Percentiles rank a stretch among this genome's conserved stretches.
Conservation (phyloP, 805 yeast genomes). For the Wickerhamomyces xylosicus region DNA sequence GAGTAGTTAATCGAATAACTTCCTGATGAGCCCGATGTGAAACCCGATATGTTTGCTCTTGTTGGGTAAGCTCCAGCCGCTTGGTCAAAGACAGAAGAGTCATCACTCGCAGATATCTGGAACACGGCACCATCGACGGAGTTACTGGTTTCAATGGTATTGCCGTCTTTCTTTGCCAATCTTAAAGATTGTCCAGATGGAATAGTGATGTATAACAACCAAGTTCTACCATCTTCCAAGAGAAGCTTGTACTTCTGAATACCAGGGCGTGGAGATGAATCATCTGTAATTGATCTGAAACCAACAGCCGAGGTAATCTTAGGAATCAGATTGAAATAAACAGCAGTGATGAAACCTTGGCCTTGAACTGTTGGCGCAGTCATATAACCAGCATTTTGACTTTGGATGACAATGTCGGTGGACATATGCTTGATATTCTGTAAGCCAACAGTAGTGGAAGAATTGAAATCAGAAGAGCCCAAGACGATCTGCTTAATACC, state of each 20-base stretch:
- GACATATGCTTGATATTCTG: slow-evolving; percentile 24
- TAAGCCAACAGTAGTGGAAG: slow-evolving; percentile 18
- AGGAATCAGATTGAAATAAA: slow-evolving; percentile 44
- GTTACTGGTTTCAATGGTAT: slow-evolving; percentile 32
- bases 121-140: slow-evolving; percentile 40
- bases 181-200: slow-evolving; percentile 28
- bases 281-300: slow-evolving; percentile 35
- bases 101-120: slow-evolving; percentile 52
- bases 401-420: slow-evolving; percentile 19
- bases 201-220: slow-evolving; percentile 58
- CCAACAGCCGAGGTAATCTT: slow-evolving; percentile 56
- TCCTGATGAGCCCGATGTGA: slow-evolving; percentile 27
- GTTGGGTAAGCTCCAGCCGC: slow-evolving; percentile 57
- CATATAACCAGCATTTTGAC: slow-evolving; percentile 27
- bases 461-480: slow-evolving; percentile 32
- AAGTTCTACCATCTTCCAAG: slow-evolving; percentile 44
- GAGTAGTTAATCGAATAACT: slow-evolving; percentile 33
- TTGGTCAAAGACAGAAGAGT: slow-evolving; percentile 34
- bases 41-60: slow-evolving; percentile 33
- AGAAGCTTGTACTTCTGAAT: slow-evolving; percentile 44
- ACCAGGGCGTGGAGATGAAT: slow-evolving; percentile 27
- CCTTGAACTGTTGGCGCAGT: slow-evolving; percentile 68
- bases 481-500: slow-evolving; percentile 51
- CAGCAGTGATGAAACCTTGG: slow-evolving; percentile 68
- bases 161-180: slow-evolving; percentile 20